phyloP scores from a whole-genome alignment of 805 yeast genomes.

The Metschnikowia matae region DNA sequence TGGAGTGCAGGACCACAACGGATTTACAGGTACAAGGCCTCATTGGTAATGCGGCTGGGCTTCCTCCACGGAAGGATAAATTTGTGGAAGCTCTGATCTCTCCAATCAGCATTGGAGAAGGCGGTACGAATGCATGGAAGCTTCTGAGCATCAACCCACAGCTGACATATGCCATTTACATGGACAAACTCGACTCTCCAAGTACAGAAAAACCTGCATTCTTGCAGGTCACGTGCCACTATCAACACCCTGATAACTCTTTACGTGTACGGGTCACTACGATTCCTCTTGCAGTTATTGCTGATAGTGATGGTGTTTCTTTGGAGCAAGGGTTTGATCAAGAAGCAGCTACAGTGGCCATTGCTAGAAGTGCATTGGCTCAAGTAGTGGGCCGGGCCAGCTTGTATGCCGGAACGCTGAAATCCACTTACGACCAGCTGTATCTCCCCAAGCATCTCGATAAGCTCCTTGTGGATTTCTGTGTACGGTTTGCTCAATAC shows the following conservation, averaged over 20 bases:
- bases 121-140: constrained; percentile 58
- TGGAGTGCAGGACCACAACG: constrained; percentile 50
- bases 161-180: constrained; percentile 55
- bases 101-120: constrained; percentile 41
- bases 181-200: constrained; percentile 44
- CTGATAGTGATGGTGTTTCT: constrained; percentile 36
- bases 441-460: constrained; percentile 49
- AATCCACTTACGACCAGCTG: constrained; percentile 19
- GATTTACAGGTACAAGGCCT: constrained; percentile 56
- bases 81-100: constrained; percentile 26
- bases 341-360: constrained; percentile 61
- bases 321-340: constrained; percentile 57
- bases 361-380: constrained; percentile 50
- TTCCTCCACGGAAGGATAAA: constrained; percentile 29
- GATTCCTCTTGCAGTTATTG: constrained; percentile 40
- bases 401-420: constrained; percentile 6
- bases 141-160: constrained; percentile 52
- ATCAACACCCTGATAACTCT: constrained; percentile 59
- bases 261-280: constrained; percentile 61
- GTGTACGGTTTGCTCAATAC: constrained; percentile 47
- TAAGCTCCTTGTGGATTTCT: constrained; percentile 42
- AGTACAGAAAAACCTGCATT: constrained; percentile 24
- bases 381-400: constrained; percentile 7
- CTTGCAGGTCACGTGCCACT: constrained; percentile 55
- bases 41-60: constrained; percentile 58